A percentile compares a stretch with the other conserved stretches of the same genome.
Conservation (phyloP, 2,329 filamentous ascomycete species). For the Arthrobotrys sphaeroides region DNA sequence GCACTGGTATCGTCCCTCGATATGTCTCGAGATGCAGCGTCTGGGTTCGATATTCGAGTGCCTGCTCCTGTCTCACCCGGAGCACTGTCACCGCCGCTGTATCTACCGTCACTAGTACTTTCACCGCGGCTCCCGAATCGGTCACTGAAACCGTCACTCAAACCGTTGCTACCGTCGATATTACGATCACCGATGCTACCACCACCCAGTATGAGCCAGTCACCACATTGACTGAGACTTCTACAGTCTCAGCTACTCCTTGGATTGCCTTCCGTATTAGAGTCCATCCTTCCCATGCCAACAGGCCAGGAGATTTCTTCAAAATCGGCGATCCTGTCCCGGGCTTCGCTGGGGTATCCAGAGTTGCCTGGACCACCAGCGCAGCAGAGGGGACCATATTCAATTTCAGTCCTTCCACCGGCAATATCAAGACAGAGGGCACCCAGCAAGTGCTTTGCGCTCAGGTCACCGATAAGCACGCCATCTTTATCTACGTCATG, state of each 20-base stretch:
- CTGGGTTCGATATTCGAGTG: background rate
- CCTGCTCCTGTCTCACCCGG: constrained; percentile 8
- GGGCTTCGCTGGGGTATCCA: background rate
- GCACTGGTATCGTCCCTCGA: background rate
- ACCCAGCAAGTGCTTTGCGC: background rate
- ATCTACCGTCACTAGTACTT: background rate
- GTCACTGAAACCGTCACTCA: background rate
- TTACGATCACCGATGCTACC: background rate
- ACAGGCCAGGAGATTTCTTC: background rate
- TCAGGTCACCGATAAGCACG: background rate
- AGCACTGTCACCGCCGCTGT: background rate
- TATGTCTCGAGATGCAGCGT: background rate
- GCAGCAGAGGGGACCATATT: background rate
- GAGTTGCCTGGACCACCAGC: background rate
- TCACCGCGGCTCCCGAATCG: background rate
- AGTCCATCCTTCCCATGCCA: background rate
- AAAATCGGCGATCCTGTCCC: background rate
- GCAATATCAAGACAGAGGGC: background rate
- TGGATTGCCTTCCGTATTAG: background rate
- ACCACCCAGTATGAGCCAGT: background rate
- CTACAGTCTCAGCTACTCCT: background rate
- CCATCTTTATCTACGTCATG: background rate
- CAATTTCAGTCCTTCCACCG: background rate
- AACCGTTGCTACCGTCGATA: background rate
- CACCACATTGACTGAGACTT: background rate